Conservation (phyloP, 2,329 filamentous ascomycete genomes). For the Calonectria henricotiae region DNA sequence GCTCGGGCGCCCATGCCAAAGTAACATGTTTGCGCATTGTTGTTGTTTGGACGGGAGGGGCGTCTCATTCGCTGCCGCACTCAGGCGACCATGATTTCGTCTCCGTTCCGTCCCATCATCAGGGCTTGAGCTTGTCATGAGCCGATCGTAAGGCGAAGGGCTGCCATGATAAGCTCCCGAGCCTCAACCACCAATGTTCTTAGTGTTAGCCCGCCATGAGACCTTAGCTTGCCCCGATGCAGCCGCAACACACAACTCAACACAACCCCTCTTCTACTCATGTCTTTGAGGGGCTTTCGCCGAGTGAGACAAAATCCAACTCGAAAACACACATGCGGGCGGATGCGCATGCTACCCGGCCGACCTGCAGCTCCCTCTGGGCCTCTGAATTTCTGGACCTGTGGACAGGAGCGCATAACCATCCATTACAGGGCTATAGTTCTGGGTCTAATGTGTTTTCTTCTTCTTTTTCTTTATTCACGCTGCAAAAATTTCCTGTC, state of each 20-base stretch:
- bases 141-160: slow-evolving; percentile 18
- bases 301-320: slow-evolving; percentile 30
- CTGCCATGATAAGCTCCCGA: slow-evolving; percentile 29
- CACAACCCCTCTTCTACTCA: slow-evolving; percentile 7
- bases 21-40: slow-evolving; percentile 28
- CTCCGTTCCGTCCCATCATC: slow-evolving; percentile 26
- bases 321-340: slow-evolving; percentile 24
- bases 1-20: slow-evolving; percentile 5
- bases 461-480: neutral
- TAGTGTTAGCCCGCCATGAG: slow-evolving; percentile 16
- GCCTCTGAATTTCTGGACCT: neutral
- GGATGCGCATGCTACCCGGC: slow-evolving; percentile 28
- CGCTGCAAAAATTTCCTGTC: neutral
- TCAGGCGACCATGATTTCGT: slow-evolving; percentile 3
- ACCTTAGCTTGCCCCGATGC: slow-evolving; percentile 28
- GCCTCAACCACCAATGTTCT: slow-evolving; percentile 13
- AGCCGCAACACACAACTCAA: slow-evolving; percentile 22
- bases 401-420: slow-evolving; percentile 2
- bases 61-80: slow-evolving; percentile 1
- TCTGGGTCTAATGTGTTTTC: slow-evolving; percentile 3
- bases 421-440: slow-evolving; percentile 14
- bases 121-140: slow-evolving; percentile 23
- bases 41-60: slow-evolving; percentile 21
- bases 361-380: slow-evolving; percentile 16
- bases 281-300: slow-evolving; percentile 16